A percentile compares a stretch with the other conserved stretches of the same genome.
These are phyloP conservation scores for Daldinia sp. DNA, from an alignment of 2,329 filamentous ascomycete genomes.

Conservation along the genomic window DNA sequence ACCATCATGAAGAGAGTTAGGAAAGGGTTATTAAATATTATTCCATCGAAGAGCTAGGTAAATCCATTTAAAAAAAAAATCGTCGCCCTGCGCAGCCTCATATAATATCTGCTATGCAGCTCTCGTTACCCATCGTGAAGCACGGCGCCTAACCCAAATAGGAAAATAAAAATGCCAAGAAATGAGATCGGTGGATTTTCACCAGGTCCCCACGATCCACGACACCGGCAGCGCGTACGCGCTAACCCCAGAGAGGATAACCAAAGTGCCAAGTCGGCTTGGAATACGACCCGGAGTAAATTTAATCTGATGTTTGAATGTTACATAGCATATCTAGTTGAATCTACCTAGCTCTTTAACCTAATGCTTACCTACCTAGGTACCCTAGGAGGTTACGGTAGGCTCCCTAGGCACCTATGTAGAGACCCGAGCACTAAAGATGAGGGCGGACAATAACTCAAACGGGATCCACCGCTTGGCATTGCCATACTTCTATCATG, in stretches of 20 bases:
- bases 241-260: conserved; percentile 1
- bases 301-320: background rate
- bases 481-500: background rate
- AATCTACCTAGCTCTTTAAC: too few relatives aligned
- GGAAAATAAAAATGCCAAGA: conserved; percentile 30
- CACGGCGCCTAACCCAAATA: conserved; percentile 22
- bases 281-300: background rate
- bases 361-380: too few relatives aligned
- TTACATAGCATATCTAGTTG: background rate
- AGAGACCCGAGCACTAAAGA: background rate
- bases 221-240: background rate
- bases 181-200: conserved; percentile 5
- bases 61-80: background rate
- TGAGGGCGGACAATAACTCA: background rate
- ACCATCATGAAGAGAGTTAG: background rate
- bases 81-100: background rate
- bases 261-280: background rate
- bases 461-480: background rate
- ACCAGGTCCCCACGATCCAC: background rate
- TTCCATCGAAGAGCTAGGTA: background rate
- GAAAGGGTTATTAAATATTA: background rate
- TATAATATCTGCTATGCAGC: background rate
- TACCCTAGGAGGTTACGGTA: background rate
- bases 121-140: conserved; percentile 14
- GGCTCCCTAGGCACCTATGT: too few relatives aligned